Evolutionary conservation across 2,329 filamentous ascomycete genomes (phyloP).

Genomic region (Fusarium xylarioides): DNA sequence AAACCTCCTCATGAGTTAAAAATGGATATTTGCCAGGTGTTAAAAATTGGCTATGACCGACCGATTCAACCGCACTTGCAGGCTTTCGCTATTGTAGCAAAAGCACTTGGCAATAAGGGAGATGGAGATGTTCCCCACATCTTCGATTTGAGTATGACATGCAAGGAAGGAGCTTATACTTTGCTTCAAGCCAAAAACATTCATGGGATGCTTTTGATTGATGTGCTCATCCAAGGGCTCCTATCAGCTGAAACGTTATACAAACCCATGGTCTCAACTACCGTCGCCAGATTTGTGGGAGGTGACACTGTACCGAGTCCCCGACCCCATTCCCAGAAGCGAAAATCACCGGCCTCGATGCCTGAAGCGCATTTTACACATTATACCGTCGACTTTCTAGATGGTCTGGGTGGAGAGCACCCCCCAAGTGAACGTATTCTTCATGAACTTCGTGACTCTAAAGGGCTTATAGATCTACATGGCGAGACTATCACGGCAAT

Average conservation of each 20-base stretch:
- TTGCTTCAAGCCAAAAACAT: background rate
- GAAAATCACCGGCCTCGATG: background rate
- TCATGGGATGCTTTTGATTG: background rate
- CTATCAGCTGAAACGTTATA: rapidly evolving
- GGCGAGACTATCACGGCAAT: background rate
- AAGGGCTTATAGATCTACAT: background rate
- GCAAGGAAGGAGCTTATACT: background rate
- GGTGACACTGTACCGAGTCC: rapidly evolving
- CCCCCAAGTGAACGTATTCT: background rate
- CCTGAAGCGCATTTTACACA: rapidly evolving
- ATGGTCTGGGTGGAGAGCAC: rapidly evolving
- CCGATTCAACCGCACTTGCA: background rate
- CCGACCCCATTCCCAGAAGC: rapidly evolving
- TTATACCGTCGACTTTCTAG: background rate
- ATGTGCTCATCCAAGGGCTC: background rate
- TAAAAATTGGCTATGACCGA: rapidly evolving
- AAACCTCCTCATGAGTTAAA: rapidly evolving
- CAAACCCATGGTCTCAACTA: rapidly evolving
- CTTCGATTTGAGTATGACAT: rapidly evolving
- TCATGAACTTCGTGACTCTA: rapidly evolving
- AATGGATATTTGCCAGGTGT: background rate
- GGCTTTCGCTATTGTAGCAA: rapidly evolving
- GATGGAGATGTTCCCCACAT: rapidly evolving
- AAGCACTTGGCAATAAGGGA: background rate
- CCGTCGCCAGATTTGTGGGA: background rate